These are phyloP conservation scores for Neofusicoccum umdonicola DNA, from an alignment of 2,329 filamentous ascomycete species.

Conservation along the genomic window DNA sequence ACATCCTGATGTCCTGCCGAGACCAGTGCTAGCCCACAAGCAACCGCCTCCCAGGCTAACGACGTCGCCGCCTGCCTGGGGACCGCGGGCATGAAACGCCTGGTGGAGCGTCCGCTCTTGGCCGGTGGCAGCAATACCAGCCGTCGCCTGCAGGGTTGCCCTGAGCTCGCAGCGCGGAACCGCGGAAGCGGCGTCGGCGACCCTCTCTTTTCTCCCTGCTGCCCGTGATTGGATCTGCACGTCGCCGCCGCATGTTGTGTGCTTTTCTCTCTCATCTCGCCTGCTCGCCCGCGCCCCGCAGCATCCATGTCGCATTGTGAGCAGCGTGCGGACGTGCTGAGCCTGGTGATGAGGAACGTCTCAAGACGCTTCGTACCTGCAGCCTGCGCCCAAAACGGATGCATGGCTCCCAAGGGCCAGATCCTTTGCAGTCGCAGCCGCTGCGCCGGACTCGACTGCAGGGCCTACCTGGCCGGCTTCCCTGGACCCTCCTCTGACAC, in stretches of 20 bases:
- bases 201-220: background rate
- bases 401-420: background rate
- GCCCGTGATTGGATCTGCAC: background rate
- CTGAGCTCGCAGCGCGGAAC: conserved; percentile 6
- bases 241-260: background rate
- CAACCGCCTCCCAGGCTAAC: background rate
- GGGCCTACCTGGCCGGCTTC: background rate
- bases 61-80: background rate
- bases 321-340: background rate
- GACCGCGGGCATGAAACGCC: conserved; percentile 4
- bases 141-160: background rate
- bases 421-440: conserved; percentile 6
- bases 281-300: conserved; percentile 4
- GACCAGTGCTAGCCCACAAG: background rate
- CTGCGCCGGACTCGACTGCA: conserved; percentile 2
- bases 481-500: background rate
- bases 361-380: conserved; percentile 8
- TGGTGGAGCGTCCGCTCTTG: conserved; percentile 3
- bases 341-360: conserved; percentile 1
- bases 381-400: background rate
- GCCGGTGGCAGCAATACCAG: background rate
- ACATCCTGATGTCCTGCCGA: background rate
- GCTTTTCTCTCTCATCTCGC: conserved; percentile 11
- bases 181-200: conserved; percentile 5
- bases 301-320: background rate